Conservation (phyloP, 345 rosid genomes). For the Reutealis trisperma region DNA sequence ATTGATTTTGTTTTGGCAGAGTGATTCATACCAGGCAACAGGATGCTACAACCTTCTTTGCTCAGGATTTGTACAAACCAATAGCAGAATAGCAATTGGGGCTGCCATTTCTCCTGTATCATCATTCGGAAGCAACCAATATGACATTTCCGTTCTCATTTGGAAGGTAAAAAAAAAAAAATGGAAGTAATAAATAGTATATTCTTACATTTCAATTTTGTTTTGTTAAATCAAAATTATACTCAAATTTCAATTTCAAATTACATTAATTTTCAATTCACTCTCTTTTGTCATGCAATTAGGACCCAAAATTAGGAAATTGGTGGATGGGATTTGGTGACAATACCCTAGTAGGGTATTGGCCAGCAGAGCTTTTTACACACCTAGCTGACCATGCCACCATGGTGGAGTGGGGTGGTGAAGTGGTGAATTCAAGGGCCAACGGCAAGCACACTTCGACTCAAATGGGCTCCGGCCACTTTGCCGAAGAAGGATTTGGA, state of each 20-base stretch:
- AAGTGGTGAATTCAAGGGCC: constrained; percentile 86
- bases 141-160: constrained; percentile 32
- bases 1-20: constrained; percentile 1
- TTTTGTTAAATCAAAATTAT: too few relatives aligned
- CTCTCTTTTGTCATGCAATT: neutral
- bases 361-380: constrained; percentile 96
- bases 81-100: constrained; percentile 39
- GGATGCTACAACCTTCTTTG: constrained; percentile 43
- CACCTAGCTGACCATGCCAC: constrained; percentile 87
- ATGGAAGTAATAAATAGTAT: too few relatives aligned
- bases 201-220: neutral
- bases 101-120: constrained; percentile 41
- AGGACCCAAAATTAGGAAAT: constrained; percentile 91
- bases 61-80: constrained; percentile 39
- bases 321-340: constrained; percentile 99
- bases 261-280: neutral
- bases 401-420: constrained; percentile 98
- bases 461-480: constrained; percentile 96
- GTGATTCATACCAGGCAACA: constrained; percentile 36
- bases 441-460: constrained; percentile 82
- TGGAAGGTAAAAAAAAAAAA: constrained; percentile 30
- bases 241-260: neutral
- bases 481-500: constrained; percentile 81
- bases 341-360: constrained; percentile 78
- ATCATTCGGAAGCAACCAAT: constrained; percentile 23